Conservation (phyloP, 176 grass and related monocot species). For the Musa beccarii region DNA sequence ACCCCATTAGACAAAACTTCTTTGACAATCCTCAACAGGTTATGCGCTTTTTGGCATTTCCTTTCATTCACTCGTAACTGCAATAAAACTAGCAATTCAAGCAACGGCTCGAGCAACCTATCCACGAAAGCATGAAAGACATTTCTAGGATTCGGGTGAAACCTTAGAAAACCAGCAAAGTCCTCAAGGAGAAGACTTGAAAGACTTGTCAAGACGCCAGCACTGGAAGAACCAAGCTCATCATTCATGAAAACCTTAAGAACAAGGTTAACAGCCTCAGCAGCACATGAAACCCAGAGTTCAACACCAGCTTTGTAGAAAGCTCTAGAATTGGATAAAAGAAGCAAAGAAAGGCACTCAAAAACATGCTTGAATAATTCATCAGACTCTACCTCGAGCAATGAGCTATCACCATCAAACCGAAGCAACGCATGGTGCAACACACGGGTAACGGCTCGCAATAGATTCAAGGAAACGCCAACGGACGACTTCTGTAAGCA, state of each 20-base stretch:
- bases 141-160: slow-evolving; percentile 84
- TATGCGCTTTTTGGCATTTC: slow-evolving; percentile 25
- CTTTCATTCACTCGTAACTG: slow-evolving; percentile 45
- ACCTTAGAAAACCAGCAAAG: slow-evolving; percentile 68
- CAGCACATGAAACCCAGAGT: slow-evolving; percentile 65
- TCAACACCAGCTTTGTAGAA: slow-evolving; percentile 75
- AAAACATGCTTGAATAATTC: slow-evolving; percentile 46
- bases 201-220: slow-evolving; percentile 35
- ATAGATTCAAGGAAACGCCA: slow-evolving; percentile 56
- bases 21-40: slow-evolving; percentile 53
- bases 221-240: slow-evolving; percentile 24
- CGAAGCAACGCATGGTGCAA: slow-evolving; percentile 45
- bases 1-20: slow-evolving; percentile 73
- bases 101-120: slow-evolving; percentile 53
- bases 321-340: slow-evolving; percentile 64
- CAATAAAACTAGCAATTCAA: slow-evolving; percentile 81
- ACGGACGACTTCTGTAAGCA: slow-evolving; percentile 50
- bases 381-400: slow-evolving; percentile 29
- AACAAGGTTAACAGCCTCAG: slow-evolving; percentile 55
- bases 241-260: slow-evolving; percentile 44
- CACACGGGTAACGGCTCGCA: slow-evolving; percentile 55
- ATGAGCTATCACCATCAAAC: slow-evolving; percentile 25
- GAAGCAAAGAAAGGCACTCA: slow-evolving; percentile 52
- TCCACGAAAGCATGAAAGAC: slow-evolving; percentile 76
- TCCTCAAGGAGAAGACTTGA: slow-evolving; percentile 54